A percentile compares a stretch with the other conserved stretches of the same genome.
phyloP scores from a whole-genome alignment of 2,329 filamentous ascomycete species.

The Canariomyces notabilis region DNA sequence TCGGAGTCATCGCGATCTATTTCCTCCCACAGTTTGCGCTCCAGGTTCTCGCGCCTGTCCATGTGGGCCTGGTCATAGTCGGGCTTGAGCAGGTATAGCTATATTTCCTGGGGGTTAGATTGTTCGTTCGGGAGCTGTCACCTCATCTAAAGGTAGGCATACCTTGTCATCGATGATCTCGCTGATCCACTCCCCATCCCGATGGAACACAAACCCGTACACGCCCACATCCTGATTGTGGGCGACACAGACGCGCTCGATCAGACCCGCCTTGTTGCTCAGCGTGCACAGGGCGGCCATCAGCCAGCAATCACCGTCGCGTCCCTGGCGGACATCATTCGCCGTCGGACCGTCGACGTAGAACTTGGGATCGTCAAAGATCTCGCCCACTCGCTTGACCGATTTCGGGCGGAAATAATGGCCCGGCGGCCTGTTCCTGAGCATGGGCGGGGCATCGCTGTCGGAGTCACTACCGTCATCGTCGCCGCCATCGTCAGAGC shows the following conservation, averaged over 20 bases:
- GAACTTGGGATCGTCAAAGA: constrained; percentile 72
- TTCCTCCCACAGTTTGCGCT: constrained; percentile 43
- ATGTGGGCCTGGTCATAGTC: constrained; percentile 52
- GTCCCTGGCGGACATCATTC: constrained; percentile 73
- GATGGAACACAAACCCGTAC: constrained; percentile 80
- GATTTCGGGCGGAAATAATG: constrained; percentile 39
- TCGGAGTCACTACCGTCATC: constrained; percentile 6
- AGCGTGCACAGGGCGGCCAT: constrained; percentile 75
- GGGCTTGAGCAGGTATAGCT: constrained; percentile 50
- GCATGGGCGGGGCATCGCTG: not conserved
- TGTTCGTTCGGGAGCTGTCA: not conserved
- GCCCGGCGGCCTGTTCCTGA: constrained; percentile 15
- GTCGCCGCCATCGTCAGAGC: not conserved
- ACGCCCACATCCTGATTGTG: constrained; percentile 69
- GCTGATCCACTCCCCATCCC: constrained; percentile 69
- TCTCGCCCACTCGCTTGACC: constrained; percentile 67
- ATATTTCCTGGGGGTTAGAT: not conserved
- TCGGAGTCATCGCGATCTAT: constrained; percentile 47
- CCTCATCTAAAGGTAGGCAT: not conserved
- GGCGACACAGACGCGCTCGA: constrained; percentile 69
- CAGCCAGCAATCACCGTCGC: constrained; percentile 80
- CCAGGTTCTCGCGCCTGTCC: constrained; percentile 33
- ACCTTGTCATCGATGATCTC: constrained; percentile 55
- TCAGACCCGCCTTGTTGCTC: constrained; percentile 65
- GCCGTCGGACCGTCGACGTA: constrained; percentile 72